Conservation (phyloP, 2,329 filamentous ascomycete genomes). For the Periconia sp. region DNA sequence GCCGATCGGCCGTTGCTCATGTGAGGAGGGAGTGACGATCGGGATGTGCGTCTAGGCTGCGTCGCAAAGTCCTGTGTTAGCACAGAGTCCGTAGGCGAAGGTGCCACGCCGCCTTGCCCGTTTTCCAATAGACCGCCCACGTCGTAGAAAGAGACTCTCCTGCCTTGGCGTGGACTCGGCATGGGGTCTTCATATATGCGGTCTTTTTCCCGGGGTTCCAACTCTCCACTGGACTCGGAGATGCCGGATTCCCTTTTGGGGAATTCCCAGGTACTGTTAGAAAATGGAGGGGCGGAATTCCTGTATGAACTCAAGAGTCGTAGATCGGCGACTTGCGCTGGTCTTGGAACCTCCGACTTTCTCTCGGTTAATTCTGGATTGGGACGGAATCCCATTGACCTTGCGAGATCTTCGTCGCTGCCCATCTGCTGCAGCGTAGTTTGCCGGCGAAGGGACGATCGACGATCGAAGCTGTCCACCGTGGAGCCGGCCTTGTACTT, state of each 20-base stretch:
- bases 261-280: conserved; percentile 38
- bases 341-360: conserved; percentile 45
- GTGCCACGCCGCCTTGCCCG: conserved; percentile 34
- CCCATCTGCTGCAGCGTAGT: conserved; percentile 72
- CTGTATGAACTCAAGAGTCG: conserved; percentile 24
- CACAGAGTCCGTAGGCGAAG: conserved; percentile 39
- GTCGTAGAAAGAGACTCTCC: conserved; percentile 79
- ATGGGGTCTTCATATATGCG: conserved; percentile 35
- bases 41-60: conserved; percentile 31
- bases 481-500: conserved; percentile 68
- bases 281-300: conserved; percentile 22
- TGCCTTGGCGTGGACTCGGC: conserved; percentile 46
- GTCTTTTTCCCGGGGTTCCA: conserved; percentile 15
- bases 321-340: conserved; percentile 37
- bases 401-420: conserved; percentile 87
- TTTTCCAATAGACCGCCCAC: conserved; percentile 74
- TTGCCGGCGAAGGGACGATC: conserved; percentile 60
- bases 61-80: conserved; percentile 47
- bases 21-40: conserved; percentile 25
- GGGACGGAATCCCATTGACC: conserved; percentile 73
- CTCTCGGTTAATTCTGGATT: conserved; percentile 52
- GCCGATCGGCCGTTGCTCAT: conserved; percentile 25
- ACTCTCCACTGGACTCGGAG: conserved; percentile 23
- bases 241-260: conserved; percentile 21
- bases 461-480: conserved; percentile 56